A percentile compares a stretch with the other conserved stretches of the same genome.
phyloP scores from a whole-genome alignment of 345 rosid species.

The Pelargonium nanum region DNA sequence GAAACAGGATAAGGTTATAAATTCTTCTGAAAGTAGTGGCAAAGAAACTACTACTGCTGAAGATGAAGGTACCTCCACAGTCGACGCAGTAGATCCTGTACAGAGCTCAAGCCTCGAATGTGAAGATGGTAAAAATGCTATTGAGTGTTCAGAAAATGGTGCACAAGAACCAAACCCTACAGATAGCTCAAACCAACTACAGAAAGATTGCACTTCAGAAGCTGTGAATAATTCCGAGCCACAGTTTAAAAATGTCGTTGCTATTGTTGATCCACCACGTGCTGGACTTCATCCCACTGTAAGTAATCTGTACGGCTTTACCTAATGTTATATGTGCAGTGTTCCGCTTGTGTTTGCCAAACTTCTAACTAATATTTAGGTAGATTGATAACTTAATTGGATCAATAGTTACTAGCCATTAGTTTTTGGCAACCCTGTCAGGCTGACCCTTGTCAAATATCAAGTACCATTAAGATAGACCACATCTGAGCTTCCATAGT shows the following conservation, averaged over 20 bases:
- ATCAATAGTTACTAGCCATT: not conserved
- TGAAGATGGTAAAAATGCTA: constrained; percentile 18
- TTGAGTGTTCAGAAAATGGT: constrained; percentile 19
- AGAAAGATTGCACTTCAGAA: constrained; percentile 23
- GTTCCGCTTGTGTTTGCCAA: not conserved
- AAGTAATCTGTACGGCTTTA: constrained; percentile 24
- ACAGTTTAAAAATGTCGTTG: constrained; percentile 71
- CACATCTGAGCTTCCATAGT: too few relatives aligned
- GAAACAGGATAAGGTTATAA: constrained; percentile 24
- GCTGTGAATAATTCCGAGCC: constrained; percentile 21
- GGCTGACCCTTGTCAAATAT: too few relatives aligned
- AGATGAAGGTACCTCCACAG: constrained; percentile 19
- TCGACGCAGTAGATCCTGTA: constrained; percentile 13
- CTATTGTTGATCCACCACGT: constrained; percentile 97
- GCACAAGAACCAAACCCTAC: constrained; percentile 20
- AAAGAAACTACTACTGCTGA: constrained; percentile 22
- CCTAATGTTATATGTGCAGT: not conserved
- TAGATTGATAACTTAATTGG: not conserved
- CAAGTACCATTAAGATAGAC: too few relatives aligned
- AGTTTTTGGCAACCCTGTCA: not conserved
- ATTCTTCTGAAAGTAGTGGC: constrained; percentile 19
- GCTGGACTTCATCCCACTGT: constrained; percentile 83
- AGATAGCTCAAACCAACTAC: constrained; percentile 10
- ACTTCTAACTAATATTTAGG: not conserved
- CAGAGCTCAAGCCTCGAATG: constrained; percentile 24